Conservation (phyloP, 768 basidiomycete species). For the Hericium rajendrae region DNA sequence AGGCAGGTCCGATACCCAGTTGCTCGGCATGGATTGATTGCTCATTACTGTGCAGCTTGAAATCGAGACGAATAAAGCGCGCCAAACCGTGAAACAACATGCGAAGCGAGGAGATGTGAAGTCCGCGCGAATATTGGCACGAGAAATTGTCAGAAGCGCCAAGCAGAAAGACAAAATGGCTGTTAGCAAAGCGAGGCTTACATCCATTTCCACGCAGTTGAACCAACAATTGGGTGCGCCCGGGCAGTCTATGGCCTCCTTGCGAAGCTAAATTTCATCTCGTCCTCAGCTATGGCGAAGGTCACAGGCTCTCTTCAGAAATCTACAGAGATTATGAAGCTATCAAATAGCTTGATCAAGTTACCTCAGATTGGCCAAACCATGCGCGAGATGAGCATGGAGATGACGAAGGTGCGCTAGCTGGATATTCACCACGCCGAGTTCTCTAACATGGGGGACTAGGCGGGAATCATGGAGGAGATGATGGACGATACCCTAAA, state of each 20-base stretch:
- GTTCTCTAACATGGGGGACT: background rate
- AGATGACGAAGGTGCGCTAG: slow-evolving; percentile 85
- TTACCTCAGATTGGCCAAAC: slow-evolving; percentile 85
- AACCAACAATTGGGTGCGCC: slow-evolving; percentile 84
- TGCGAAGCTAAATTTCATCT: background rate
- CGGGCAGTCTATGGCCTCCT: background rate
- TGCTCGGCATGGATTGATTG: slow-evolving; percentile 9
- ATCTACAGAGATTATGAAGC: slow-evolving; percentile 97
- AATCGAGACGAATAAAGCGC: slow-evolving; percentile 69
- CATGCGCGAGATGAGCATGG: slow-evolving; percentile 98
- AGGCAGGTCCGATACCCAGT: slow-evolving; percentile 62
- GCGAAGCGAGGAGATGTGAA: slow-evolving; percentile 88
- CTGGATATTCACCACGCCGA: background rate
- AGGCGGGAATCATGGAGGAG: slow-evolving; percentile 97
- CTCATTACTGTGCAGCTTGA: slow-evolving; percentile 51
- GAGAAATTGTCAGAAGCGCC: slow-evolving; percentile 88
- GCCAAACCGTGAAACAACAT: slow-evolving; percentile 74
- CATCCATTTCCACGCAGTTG: slow-evolving; percentile 84
- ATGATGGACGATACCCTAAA: slow-evolving; percentile 94
- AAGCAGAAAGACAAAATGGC: slow-evolving; percentile 91
- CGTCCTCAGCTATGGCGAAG: slow-evolving; percentile 78
- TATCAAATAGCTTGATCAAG: slow-evolving; percentile 86
- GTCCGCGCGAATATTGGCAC: slow-evolving; percentile 85
- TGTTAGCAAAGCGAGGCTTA: slow-evolving; percentile 86
- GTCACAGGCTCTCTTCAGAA: slow-evolving; percentile 97